A percentile compares a stretch with the other conserved stretches of the same genome.
These are phyloP conservation scores for Scheffersomyces stipitis DNA, from an alignment of 805 yeast genomes.

Conservation along the genomic window DNA sequence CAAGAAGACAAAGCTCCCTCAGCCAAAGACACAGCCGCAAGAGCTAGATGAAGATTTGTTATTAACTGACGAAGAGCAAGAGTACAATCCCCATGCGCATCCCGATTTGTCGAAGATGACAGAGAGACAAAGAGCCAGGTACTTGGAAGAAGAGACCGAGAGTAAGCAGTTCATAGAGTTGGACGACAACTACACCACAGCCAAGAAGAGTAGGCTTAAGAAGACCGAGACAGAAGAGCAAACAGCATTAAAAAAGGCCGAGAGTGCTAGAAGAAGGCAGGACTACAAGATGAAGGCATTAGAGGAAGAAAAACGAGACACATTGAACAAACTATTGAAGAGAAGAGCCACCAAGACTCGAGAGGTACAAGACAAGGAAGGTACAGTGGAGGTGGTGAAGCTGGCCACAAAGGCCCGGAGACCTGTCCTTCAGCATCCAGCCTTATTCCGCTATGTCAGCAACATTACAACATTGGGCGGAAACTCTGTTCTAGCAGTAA, in stretches of 20 bases:
- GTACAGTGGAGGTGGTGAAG: conserved; percentile 14
- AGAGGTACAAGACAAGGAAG: conserved; percentile 34
- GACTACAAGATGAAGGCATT: conserved; percentile 77
- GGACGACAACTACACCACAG: conserved; percentile 20
- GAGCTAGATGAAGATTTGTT: conserved; percentile 36
- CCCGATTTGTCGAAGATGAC: conserved; percentile 52
- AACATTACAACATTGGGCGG: conserved; percentile 8
- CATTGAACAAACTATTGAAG: conserved; percentile 80
- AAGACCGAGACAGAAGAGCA: conserved; percentile 79
- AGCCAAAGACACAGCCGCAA: conserved; percentile 22
- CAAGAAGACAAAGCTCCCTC: conserved; percentile 9
- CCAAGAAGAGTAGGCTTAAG: conserved; percentile 46
- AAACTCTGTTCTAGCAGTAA: not conserved
- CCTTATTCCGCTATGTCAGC: conserved; percentile 42
- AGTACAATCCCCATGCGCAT: conserved; percentile 40
- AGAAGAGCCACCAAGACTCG: conserved; percentile 77
- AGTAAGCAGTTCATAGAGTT: conserved; percentile 27
- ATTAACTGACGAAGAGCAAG: conserved; percentile 43
- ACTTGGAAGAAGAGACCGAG: conserved; percentile 29
- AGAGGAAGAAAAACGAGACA: conserved; percentile 92
- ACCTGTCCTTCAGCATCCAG: conserved; percentile 46
- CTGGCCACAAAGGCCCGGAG: conserved; percentile 36
- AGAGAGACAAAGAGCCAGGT: conserved; percentile 54
- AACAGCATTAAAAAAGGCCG: conserved; percentile 76
- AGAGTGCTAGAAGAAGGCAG: conserved; percentile 83